A percentile compares a stretch with the other conserved stretches of the same genome.
phyloP scores from a whole-genome alignment of 176 grass and related monocot species.

The Olyra latifolia region DNA sequence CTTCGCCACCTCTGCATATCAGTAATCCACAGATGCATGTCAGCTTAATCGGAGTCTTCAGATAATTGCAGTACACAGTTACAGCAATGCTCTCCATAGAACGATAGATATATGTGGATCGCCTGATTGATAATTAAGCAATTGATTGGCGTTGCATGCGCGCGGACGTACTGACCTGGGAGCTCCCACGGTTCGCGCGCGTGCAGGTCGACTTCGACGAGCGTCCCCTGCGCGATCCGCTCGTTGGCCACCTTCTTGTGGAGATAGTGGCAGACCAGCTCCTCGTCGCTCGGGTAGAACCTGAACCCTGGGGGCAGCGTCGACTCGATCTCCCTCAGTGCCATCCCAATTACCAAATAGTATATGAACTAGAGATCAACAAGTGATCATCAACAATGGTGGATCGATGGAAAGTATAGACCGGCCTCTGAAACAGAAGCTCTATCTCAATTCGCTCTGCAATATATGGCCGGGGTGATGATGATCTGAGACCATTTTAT shows the following conservation, averaged over 20 bases:
- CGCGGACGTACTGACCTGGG: constrained; percentile 35
- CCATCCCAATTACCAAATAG: constrained; percentile 28
- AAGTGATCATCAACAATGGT: not conserved
- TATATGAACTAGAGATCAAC: not conserved
- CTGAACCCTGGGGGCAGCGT: constrained; percentile 71
- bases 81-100: no score
- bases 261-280: constrained; percentile 84
- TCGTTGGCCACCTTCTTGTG: constrained; percentile 66
- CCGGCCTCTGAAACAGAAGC: not conserved
- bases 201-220: constrained; percentile 83
- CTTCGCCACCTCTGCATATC: constrained; percentile 64
- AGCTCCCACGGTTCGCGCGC: constrained; percentile 79
- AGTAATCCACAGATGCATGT: no score
- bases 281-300: constrained; percentile 87
- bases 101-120: no score
- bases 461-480: not conserved
- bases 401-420: no score
- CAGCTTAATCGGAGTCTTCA: no score
- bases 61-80: no score
- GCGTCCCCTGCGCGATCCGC: constrained; percentile 50
- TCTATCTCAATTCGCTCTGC: not conserved
- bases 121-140: not conserved
- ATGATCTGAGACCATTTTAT: not conserved
- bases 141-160: not conserved
- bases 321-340: constrained; percentile 67